Evolutionary conservation across 1,284 basidiomycete species (phyloP), one percentile per base, ranked within the genome.

Genomic region (Rhodotorula mucilaginosa): DNA sequence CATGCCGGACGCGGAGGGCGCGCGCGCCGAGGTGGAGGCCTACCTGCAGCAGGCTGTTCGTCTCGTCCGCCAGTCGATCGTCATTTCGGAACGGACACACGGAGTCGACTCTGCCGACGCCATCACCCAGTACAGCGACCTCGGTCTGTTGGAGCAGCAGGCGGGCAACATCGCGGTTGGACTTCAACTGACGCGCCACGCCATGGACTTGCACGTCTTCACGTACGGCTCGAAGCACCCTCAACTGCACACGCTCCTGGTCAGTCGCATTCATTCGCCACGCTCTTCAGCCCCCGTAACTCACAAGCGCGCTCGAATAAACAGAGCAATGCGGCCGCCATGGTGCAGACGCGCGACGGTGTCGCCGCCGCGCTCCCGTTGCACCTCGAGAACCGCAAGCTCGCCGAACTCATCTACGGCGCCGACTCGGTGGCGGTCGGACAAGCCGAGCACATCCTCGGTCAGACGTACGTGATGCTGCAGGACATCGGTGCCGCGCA

Each of bases 91-190:
- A 79, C 81, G 86, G 48, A 85, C 84, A 5, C 78, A 84, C 23
- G 86, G 86, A 62, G 78, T 87, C 48, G 85, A 86, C 78, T 82
- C 83, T 73, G 80, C 82, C 59, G 85, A 86, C 74, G 86, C 86
- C 16, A 81, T 85, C 49, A 81, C 81, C 58, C 85, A 85, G 79
- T 86, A 86, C 81, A 82, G 84, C 78, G 84, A 86, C 76, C 79
- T 87, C n/a, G 85, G 85, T 18, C 83, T 86, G 77, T 79, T 87
- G 64, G 83, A 84, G 76, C 75, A 75, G 58, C 80, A 82, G 65
- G 81, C 83, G 65, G 80, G 85, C 70, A 81, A 84, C 77, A 78
- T 82, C 69, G 80, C 84, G 77, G 78, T 82, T 21, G 81, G 80
- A 58, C 80, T 82, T 47, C 80, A 83, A 62, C 79, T 86, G 70